These are phyloP conservation scores for Psophocarpus tetragonolobus DNA, from an alignment of 306 rosid species.

Conservation along the genomic window DNA sequence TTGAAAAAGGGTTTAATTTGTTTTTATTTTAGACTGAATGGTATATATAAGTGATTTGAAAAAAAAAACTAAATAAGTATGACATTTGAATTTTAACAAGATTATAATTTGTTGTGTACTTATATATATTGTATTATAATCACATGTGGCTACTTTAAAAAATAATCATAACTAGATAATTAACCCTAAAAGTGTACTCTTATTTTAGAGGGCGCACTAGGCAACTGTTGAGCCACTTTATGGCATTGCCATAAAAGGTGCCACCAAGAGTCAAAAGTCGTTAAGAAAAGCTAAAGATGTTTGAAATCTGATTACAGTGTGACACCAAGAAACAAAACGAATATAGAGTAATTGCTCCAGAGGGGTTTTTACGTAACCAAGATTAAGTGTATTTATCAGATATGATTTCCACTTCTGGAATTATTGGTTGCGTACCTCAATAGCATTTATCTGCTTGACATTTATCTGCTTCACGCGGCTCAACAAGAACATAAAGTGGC, in stretches of 20 bases:
- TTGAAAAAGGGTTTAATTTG: no score
- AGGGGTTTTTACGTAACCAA: not conserved
- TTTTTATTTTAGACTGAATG: not conserved
- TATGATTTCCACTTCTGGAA: conserved; percentile 20
- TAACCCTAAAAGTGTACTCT: not conserved
- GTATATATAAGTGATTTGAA: not conserved
- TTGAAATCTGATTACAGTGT: conserved; percentile 1
- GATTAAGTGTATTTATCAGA: not conserved
- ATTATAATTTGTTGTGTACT: not conserved
- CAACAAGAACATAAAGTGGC: conserved; percentile 90
- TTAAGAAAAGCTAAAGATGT: not conserved
- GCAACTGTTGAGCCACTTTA: conserved; percentile 12
- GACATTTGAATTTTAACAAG: not conserved
- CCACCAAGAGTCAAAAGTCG: conserved; percentile 20
- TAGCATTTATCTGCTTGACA: conserved; percentile 54
- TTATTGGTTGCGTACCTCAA: conserved; percentile 45
- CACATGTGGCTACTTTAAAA: not conserved
- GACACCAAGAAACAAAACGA: not conserved
- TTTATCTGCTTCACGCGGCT: conserved; percentile 58
- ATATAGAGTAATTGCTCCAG: conserved; percentile 6
- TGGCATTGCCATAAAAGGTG: conserved; percentile 23
- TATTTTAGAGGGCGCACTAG: conserved; percentile 15
- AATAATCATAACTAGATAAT: not conserved
- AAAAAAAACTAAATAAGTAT: not conserved
- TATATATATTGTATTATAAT: not conserved